phyloP scores from a whole-genome alignment of 345 rosid species.

The Streptanthus diversifolius region DNA sequence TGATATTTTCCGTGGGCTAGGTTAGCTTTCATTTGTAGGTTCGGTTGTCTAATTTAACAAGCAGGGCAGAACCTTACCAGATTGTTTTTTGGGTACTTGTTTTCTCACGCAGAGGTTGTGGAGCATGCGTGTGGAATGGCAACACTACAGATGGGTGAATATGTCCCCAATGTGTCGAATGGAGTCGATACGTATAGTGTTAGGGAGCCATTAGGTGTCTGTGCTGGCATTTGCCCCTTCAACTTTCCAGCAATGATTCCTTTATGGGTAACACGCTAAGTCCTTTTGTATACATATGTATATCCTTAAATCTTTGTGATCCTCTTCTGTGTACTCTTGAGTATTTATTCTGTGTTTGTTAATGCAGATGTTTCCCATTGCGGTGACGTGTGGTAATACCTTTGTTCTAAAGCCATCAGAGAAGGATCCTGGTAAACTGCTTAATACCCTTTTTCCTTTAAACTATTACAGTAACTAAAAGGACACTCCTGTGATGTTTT shows the following conservation, averaged over 20 bases:
- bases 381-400: constrained; percentile 94
- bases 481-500: not conserved
- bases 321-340: not conserved
- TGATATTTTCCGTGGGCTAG: constrained; percentile 96
- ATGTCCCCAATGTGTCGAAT: constrained; percentile 76
- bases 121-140: constrained; percentile 99
- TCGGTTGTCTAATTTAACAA: not conserved
- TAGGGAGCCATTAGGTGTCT: constrained; percentile 94
- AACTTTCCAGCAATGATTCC: constrained; percentile 99
- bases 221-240: constrained; percentile 98
- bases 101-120: constrained; percentile 71
- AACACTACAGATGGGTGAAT: constrained; percentile 93
- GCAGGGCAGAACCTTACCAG: not conserved
- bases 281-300: not conserved
- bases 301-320: not conserved
- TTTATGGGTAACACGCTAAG: constrained; percentile 63
- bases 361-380: constrained; percentile 91
- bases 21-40: constrained; percentile 35
- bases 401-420: constrained; percentile 93
- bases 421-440: constrained; percentile 79
- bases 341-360: constrained; percentile 19
- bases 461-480: not conserved
- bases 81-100: not conserved
- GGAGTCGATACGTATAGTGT: constrained; percentile 92
- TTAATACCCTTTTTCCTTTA: not conserved